phyloP scores from a whole-genome alignment of 257 asterid species.

The Solanum rostratum region DNA sequence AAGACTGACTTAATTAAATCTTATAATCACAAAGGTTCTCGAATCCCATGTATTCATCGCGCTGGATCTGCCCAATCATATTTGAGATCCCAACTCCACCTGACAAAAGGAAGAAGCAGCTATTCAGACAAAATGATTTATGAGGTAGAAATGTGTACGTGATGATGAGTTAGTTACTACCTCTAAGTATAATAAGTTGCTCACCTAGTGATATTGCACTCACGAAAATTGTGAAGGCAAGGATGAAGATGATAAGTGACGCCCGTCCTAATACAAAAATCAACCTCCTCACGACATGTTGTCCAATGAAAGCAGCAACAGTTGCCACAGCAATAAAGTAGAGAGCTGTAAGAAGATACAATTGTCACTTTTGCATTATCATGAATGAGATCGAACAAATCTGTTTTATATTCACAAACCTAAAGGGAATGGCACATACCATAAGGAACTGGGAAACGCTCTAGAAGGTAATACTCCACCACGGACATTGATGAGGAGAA shows the following conservation, averaged over 20 bases:
- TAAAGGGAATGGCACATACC: slow-evolving; percentile 34
- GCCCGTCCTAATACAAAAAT: slow-evolving; percentile 73
- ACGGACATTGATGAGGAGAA: slow-evolving; percentile 99
- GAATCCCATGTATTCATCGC: slow-evolving; percentile 85
- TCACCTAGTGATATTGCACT: slow-evolving; percentile 92
- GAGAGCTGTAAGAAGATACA: slow-evolving; percentile 40
- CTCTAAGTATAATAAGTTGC: not conserved
- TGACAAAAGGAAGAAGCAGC: slow-evolving; percentile 7
- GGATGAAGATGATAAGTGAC: slow-evolving; percentile 80
- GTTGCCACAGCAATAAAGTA: slow-evolving; percentile 66
- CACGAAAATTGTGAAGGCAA: slow-evolving; percentile 78
- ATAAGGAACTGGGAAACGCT: slow-evolving; percentile 89
- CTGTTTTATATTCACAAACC: not conserved
- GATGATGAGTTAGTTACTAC: not conserved
- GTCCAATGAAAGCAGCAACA: slow-evolving; percentile 85
- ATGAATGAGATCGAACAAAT: not conserved
- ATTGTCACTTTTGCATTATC: not conserved
- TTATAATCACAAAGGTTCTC: slow-evolving; percentile 73
- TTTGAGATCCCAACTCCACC: slow-evolving; percentile 88
- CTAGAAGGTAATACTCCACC: slow-evolving; percentile 80
- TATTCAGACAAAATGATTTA: not conserved
- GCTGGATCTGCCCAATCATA: slow-evolving; percentile 71
- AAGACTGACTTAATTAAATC: not conserved
- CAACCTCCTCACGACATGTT: slow-evolving; percentile 65
- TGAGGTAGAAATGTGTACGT: not conserved